These are phyloP conservation scores for Spergularia marina DNA, from an alignment of 148 eudicot genomes.

Conservation along the genomic window DNA sequence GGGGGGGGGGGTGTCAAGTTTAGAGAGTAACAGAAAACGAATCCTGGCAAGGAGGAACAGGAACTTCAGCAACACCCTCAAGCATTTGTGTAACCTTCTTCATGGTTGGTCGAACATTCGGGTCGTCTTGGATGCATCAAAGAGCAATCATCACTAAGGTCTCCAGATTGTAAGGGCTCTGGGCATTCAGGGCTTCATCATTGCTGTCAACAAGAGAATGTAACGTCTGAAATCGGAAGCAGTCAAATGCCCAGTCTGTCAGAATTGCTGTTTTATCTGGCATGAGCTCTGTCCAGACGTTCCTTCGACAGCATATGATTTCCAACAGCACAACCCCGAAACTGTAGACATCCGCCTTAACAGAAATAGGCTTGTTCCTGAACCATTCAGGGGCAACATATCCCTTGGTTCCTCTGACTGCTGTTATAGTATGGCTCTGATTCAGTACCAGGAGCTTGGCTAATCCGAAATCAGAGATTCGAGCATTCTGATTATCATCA, in stretches of 20 bases:
- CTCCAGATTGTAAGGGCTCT: not conserved
- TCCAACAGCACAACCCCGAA: constrained; percentile 48
- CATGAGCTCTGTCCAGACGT: constrained; percentile 14
- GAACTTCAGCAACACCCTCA: constrained; percentile 31
- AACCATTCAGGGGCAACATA: constrained; percentile 79
- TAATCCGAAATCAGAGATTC: constrained; percentile 60
- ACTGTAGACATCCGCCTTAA: constrained; percentile 56
- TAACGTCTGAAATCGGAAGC: constrained; percentile 27
- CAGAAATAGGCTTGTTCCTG: constrained; percentile 42
- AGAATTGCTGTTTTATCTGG: constrained; percentile 21
- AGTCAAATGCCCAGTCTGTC: constrained; percentile 46
- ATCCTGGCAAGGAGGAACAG: constrained; percentile 30
- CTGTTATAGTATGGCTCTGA: constrained; percentile 47
- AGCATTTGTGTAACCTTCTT: constrained; percentile 37
- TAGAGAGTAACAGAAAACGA: constrained; percentile 13
- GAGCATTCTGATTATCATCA: constrained; percentile 44
- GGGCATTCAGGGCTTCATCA: constrained; percentile 21
- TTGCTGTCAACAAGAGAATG: constrained; percentile 18
- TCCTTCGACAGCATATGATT: constrained; percentile 34
- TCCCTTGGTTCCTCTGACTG: constrained; percentile 60
- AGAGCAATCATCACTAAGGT: constrained; percentile 29
- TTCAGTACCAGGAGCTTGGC: constrained; percentile 50
- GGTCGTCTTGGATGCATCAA: constrained; percentile 45
- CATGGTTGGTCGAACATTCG: constrained; percentile 38
- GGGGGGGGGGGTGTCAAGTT: not conserved